These are phyloP conservation scores for Coemansia sp. DNA, from an alignment of 192 early-diverging fungal species.

Conservation along the genomic window DNA sequence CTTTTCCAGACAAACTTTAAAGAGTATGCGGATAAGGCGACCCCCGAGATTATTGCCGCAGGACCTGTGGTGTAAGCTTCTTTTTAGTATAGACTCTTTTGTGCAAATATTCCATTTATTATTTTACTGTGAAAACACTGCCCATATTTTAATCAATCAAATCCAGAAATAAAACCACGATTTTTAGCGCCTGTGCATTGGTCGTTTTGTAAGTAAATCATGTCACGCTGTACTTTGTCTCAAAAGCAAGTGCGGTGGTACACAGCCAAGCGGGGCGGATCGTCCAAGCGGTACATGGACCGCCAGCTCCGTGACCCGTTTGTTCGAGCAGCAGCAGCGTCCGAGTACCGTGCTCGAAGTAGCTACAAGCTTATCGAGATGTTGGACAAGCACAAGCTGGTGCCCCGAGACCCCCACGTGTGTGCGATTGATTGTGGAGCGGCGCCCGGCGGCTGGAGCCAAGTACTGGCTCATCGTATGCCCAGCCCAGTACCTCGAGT, in stretches of 20 bases:
- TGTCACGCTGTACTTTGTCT: no score
- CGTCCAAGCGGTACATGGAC: conserved; percentile 62
- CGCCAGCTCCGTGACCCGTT: conserved; percentile 71
- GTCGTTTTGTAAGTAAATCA: no score
- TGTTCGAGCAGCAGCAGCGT: conserved; percentile 56
- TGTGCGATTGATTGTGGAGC: conserved; percentile 69
- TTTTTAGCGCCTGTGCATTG: no score
- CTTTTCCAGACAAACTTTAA: conserved; percentile 92
- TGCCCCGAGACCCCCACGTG: conserved; percentile 11
- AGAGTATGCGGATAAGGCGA: conserved; percentile 75
- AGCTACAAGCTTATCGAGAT: conserved; percentile 72
- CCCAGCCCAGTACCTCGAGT: conserved; percentile 23
- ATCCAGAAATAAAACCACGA: no score
- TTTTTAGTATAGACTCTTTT: background rate
- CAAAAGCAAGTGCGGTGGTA: background rate
- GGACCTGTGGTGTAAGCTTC: conserved; percentile 60
- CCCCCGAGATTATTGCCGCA: conserved; percentile 70
- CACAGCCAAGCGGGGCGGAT: conserved; percentile 39
- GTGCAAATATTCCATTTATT: background rate
- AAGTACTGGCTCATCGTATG: conserved; percentile 59
- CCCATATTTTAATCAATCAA: background rate
- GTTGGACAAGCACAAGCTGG: conserved; percentile 54
- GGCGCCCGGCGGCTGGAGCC: conserved; percentile 78
- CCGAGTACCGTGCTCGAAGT: conserved; percentile 70
- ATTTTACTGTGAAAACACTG: background rate